Evolutionary conservation across 169 alveolate genomes (phyloP), one percentile per base, ranked within the genome.

Genomic region (Theileria equi): DNA sequence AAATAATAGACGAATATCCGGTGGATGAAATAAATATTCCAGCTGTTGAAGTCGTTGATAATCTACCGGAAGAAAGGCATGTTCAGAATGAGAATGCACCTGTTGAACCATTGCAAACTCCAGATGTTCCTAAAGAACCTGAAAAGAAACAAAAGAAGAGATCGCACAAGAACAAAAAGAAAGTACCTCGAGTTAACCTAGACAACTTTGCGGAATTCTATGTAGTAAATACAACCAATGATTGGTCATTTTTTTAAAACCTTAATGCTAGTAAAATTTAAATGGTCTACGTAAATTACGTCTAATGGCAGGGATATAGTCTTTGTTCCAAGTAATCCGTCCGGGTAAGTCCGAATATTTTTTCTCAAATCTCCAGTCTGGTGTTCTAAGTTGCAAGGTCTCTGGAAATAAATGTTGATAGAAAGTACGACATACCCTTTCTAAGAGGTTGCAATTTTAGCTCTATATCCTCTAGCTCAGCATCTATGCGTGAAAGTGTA

Each of bases 271-370:
- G 43, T 86, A 86, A 50, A 86, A 50, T 48, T 74, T 81, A 48
- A 47, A 38, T 5, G 76, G 77, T 16, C 81, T 64, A 34, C 65
- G 61, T 80, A 81, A 40, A 40, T 72, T 71, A 57, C 69, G 61
- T 8, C 82, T 65, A 8, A 86, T 82, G 23, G 92, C 92, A 10
- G 84, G 88, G 21, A 86, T 64, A 72, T 80, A 72, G 64, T 86
- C 90, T 60, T 66, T 80, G 60, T 86, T 81, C 92, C 92, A 86
- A 32, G 92, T 77, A 32, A 86, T 86, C 45, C 88, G 57, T 13
- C 92, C 92, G 28, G 92, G 92, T 19, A 86, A 44, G 68, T 86
- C 92, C 0, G 92, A 86, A 58, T 86, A 86, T 45, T 86, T 86
- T 53, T 83, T 52, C 40, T 86, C 89, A 53, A 77, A 86, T 28